Percentiles rank a stretch among this genome's conserved stretches.
phyloP scores from a whole-genome alignment of 768 basidiomycete genomes.

The Serendipita sp. region DNA sequence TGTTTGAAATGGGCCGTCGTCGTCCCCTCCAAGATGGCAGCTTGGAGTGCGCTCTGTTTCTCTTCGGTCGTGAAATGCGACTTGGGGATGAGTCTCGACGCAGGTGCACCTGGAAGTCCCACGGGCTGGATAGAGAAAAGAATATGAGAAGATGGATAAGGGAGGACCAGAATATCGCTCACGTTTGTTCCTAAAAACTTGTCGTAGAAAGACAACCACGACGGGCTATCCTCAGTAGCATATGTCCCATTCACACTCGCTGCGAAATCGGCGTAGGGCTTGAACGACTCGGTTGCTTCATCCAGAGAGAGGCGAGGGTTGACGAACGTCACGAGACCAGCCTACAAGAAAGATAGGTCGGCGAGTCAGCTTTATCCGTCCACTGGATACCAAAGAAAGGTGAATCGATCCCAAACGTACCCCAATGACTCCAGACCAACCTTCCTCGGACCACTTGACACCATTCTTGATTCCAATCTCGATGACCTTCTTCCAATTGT shows the following conservation, averaged over 20 bases:
- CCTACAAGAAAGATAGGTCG: not conserved
- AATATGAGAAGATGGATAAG: not conserved
- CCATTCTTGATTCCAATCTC: not conserved
- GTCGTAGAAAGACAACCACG: not conserved
- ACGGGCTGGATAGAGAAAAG: not conserved
- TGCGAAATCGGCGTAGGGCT: conserved; percentile 3
- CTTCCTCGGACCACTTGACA: conserved; percentile 1
- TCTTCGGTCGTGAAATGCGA: not conserved
- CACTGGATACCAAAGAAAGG: no score
- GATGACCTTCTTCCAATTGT: not conserved
- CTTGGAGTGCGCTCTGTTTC: not conserved
- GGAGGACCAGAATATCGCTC: not conserved
- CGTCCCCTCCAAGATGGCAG: not conserved
- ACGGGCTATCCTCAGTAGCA: not conserved
- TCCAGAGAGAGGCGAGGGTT: not conserved
- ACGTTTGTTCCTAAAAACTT: not conserved
- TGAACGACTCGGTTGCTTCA: not conserved
- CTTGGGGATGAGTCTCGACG: not conserved
- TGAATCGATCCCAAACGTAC: not conserved
- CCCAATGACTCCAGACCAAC: not conserved
- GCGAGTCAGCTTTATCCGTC: not conserved
- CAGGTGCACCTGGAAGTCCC: not conserved
- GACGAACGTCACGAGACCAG: not conserved
- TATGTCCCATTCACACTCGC: not conserved
- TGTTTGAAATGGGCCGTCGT: not conserved